Conservation (phyloP, 495 filamentous ascomycete genomes). For the Aspergillus hancockii region DNA sequence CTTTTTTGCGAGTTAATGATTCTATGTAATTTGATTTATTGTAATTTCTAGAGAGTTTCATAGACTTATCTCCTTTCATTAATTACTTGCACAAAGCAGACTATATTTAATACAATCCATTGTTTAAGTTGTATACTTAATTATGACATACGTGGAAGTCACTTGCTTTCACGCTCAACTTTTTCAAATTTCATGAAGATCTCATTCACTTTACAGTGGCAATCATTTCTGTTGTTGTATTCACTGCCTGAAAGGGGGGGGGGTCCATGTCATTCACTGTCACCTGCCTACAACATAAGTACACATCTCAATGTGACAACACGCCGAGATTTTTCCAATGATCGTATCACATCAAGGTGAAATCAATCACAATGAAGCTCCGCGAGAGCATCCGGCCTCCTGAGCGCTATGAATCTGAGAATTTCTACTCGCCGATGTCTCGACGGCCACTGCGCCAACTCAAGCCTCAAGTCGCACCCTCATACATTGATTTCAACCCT, state of each 20-base stretch:
- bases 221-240: not conserved
- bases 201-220: not conserved
- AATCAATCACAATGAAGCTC: conserved; percentile 21
- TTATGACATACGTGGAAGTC: not conserved
- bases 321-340: not conserved
- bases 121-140: not conserved
- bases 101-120: not conserved
- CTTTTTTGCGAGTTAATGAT: not conserved
- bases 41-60: not conserved
- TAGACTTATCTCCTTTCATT: not conserved
- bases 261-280: not conserved
- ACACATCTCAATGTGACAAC: not conserved
- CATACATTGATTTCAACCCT: conserved; percentile 39
- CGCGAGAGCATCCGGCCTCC: conserved; percentile 24
- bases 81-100: not conserved
- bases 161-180: not conserved
- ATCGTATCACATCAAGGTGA: not conserved
- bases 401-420: conserved; percentile 21
- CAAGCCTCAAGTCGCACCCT: not conserved
- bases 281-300: not conserved
- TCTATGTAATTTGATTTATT: not conserved
- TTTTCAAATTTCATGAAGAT: not conserved
- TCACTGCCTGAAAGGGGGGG: not conserved
- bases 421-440: conserved; percentile 7
- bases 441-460: conserved; percentile 8